These are phyloP conservation scores for Chlamydomonas reinhardtii DNA, from an alignment of 163 green algal genomes.

Conservation along the genomic window DNA sequence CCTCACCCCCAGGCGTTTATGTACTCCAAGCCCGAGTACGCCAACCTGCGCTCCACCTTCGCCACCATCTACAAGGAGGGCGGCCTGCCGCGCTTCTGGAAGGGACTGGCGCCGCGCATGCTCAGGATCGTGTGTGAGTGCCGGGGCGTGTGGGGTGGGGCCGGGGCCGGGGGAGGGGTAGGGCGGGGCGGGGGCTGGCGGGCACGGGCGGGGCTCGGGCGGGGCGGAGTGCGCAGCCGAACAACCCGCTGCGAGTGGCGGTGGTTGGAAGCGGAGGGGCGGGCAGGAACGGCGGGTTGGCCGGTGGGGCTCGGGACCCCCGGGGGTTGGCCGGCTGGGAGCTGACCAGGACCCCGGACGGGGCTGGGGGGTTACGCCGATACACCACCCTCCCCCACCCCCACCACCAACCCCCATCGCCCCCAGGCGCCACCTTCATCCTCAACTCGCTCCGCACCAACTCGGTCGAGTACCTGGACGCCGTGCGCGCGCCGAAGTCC, in stretches of 20 bases:
- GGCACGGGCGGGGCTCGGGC: no score
- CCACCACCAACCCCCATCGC: neutral
- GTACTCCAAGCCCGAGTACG: constrained; percentile 76
- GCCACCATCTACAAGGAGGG: constrained; percentile 66
- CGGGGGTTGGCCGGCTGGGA: no score
- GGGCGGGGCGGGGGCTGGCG: no score
- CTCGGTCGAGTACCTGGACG: constrained; percentile 57
- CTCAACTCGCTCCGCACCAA: constrained; percentile 68
- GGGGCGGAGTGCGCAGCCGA: no score
- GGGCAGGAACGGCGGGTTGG: no score
- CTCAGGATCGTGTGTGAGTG: constrained; percentile 70
- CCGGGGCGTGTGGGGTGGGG: neutral
- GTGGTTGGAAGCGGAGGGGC: no score
- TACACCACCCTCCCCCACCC: no score
- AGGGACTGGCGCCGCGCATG: constrained; percentile 71
- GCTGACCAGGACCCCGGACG: no score
- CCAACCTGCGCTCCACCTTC: constrained; percentile 56
- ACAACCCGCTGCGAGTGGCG: no score
- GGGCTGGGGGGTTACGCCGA: no score
- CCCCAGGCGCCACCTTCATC: constrained; percentile 74
- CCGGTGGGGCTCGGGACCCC: no score
- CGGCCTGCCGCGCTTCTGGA: constrained; percentile 68
- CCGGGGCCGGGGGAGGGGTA: neutral
- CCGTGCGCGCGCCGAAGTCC: neutral
- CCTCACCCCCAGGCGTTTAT: constrained; percentile 64